phyloP scores from a whole-genome alignment of 2,329 filamentous ascomycete species.

The Zymoseptoria passerinii region DNA sequence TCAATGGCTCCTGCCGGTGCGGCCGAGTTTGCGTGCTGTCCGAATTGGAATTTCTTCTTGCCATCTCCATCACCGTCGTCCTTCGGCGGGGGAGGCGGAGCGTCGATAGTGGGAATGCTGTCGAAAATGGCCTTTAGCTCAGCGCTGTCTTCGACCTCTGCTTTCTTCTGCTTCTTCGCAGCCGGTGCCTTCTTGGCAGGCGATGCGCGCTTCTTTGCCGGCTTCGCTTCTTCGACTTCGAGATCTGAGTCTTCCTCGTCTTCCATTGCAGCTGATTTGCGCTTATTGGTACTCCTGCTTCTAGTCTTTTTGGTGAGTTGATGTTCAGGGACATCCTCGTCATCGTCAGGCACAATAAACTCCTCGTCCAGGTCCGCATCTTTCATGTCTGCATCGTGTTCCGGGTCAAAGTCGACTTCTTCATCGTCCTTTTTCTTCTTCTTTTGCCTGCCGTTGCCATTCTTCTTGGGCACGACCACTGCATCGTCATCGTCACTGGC shows the following conservation, averaged over 20 bases:
- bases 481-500: conserved; percentile 58
- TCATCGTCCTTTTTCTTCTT: conserved; percentile 30
- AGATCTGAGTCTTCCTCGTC: conserved; percentile 47
- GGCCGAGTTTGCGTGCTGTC: conserved; percentile 39
- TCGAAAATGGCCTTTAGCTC: conserved; percentile 77
- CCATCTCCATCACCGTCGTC: conserved; percentile 32
- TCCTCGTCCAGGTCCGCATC: conserved; percentile 42
- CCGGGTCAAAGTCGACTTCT: conserved; percentile 34
- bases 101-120: conserved; percentile 71
- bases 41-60: conserved; percentile 67
- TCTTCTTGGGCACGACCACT: conserved; percentile 47
- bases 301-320: conserved; percentile 33
- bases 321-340: conserved; percentile 33
- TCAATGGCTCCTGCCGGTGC: conserved; percentile 57
- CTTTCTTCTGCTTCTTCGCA: conserved; percentile 54
- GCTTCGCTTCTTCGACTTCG: conserved; percentile 36
- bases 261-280: conserved; percentile 51
- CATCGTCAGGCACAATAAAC: conserved; percentile 37
- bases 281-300: conserved; percentile 39
- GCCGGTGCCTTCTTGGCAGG: conserved; percentile 43
- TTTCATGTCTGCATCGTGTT: conserved; percentile 47
- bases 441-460: conserved; percentile 13
- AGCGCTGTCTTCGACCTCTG: conserved; percentile 57
- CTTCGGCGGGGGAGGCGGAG: conserved; percentile 74
- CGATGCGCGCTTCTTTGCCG: conserved; percentile 49